phyloP scores from a whole-genome alignment of 495 filamentous ascomycete genomes.

The Cercophora scortea region DNA sequence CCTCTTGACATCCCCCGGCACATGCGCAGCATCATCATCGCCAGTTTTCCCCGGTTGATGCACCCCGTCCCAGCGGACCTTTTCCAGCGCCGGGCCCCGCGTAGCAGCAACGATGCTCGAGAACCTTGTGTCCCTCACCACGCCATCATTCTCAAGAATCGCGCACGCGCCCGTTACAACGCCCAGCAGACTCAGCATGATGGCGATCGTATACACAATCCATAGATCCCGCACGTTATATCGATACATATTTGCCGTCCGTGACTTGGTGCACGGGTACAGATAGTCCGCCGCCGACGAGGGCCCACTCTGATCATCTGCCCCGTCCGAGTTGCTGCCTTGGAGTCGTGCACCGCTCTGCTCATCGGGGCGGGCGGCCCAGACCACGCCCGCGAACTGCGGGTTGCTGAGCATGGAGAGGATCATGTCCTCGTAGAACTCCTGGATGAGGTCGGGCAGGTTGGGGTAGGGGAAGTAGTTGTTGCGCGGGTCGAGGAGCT shows the following conservation, averaged over 20 bases:
- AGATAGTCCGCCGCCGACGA: neutral
- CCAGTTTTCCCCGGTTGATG: neutral
- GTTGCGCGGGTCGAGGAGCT: slow-evolving; percentile 18
- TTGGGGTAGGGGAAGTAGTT: slow-evolving; percentile 21
- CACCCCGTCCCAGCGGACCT: slow-evolving; percentile 14
- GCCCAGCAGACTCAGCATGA: slow-evolving; percentile 16
- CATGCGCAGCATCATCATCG: neutral
- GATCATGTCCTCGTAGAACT: slow-evolving; percentile 29
- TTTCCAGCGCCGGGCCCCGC: slow-evolving; percentile 25
- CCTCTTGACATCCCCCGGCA: slow-evolving; percentile 13
- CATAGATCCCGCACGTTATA: slow-evolving; percentile 29
- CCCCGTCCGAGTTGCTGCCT: neutral
- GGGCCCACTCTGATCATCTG: neutral
- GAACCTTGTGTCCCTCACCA: slow-evolving; percentile 25
- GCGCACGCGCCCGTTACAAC: slow-evolving; percentile 18
- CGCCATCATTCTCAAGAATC: slow-evolving; percentile 23
- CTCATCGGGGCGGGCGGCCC: slow-evolving; percentile 24
- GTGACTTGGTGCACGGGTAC: slow-evolving; percentile 24
- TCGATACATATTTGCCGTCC: slow-evolving; percentile 21
- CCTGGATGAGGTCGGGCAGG: slow-evolving; percentile 14
- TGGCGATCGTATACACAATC: slow-evolving; percentile 29
- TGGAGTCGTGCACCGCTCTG: slow-evolving; percentile 11
- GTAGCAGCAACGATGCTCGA: slow-evolving; percentile 31
- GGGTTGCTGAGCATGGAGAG: slow-evolving; percentile 25
- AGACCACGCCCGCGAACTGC: slow-evolving; percentile 27